Base-by-base conservation (phyloP, 2,329 filamentous ascomycete genomes). In the Neonectria ditissima region DNA sequence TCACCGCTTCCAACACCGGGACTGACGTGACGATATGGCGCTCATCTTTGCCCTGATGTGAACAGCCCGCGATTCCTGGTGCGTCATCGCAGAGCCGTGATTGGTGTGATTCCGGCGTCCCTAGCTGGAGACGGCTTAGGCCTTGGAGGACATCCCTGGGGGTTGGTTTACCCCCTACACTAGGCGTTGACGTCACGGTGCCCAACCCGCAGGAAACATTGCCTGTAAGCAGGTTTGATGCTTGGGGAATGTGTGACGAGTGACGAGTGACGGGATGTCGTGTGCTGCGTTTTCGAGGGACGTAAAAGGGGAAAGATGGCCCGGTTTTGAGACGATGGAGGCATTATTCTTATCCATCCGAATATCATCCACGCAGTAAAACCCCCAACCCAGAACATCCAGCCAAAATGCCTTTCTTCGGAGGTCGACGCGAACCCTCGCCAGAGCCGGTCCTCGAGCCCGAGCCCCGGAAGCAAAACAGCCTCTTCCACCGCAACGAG, bases 321-420 rank as follows among this genome's bases (percentile, higher is more conserved):
- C 47, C 47, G 14, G 47, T 14, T 50, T 26, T 11, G n/a, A 20
- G 10, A 5, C 4, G 14, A 2, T 7, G 9, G 13, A 8, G n/a
- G 32, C 13, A 20, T 2, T 32, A 14, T 16, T 20, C 47, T 50
- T 5, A n/a, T 41, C 7, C n/a, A 20, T 50, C 18, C 16, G 34
- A 37, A 14, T n/a, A 37, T 34, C 50, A 26, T n/a, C n/a, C n/a
- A n/a, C n/a, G n/a, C n/a, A n/a, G n/a, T n/a, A n/a, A n/a, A n/a
- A n/a, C n/a, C n/a, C n/a, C n/a, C n/a, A 10, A 8, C 28, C 2
- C 20, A 32, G 55, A 26, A 28, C 41, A 24, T 63, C 9, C 45
- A 37, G 32, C 44, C 67, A 74, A 16, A 45, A 78, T 78, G 76
- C 75, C 75, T 62, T 67, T 78, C 52, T 78, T 78, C 52, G 71